A percentile compares a stretch with the other conserved stretches of the same genome.
Evolutionary conservation across 768 basidiomycete genomes (phyloP).

Genomic region (Termitomyces sp.): DNA sequence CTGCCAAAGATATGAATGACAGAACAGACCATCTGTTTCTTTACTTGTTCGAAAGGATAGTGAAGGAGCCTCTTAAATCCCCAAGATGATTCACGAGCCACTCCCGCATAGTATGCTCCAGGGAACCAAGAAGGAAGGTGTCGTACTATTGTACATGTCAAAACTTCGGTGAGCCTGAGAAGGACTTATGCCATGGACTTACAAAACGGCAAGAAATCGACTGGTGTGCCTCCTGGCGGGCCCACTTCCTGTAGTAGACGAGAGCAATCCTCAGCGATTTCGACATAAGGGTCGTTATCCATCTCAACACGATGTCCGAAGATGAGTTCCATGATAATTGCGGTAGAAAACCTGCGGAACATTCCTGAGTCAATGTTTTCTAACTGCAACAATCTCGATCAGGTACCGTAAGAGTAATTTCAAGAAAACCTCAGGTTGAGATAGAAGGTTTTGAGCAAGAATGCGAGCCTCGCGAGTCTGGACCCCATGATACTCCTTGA

Average conservation of each 20-base stretch:
- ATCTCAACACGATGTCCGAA: constrained; percentile 10
- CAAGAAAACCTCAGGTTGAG: neutral
- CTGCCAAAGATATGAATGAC: neutral
- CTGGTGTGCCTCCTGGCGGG: constrained; percentile 6
- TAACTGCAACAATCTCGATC: neutral
- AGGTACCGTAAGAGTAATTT: neutral
- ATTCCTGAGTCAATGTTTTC: neutral
- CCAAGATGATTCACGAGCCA: constrained; percentile 14
- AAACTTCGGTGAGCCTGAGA: neutral
- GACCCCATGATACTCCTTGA: constrained; percentile 4
- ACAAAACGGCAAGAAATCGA: constrained; percentile 14
- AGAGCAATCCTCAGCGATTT: constrained; percentile 2
- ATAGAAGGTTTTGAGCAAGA: constrained; percentile 12
- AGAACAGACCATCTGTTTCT: constrained; percentile 26
- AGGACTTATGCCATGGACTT: neutral
- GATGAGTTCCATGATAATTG: constrained; percentile 7
- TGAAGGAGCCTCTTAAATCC: neutral
- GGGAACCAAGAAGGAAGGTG: constrained; percentile 30
- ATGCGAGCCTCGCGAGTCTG: constrained; percentile 14
- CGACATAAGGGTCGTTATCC: constrained; percentile 5
- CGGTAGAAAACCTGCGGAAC: constrained; percentile 9
- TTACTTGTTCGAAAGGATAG: constrained; percentile 11
- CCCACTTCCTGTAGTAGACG: constrained; percentile 1
- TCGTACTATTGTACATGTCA: constrained; percentile 15
- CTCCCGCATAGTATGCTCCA: constrained; percentile 17